Conservation (phyloP, 306 rosid species). For the Comarum palustre region DNA sequence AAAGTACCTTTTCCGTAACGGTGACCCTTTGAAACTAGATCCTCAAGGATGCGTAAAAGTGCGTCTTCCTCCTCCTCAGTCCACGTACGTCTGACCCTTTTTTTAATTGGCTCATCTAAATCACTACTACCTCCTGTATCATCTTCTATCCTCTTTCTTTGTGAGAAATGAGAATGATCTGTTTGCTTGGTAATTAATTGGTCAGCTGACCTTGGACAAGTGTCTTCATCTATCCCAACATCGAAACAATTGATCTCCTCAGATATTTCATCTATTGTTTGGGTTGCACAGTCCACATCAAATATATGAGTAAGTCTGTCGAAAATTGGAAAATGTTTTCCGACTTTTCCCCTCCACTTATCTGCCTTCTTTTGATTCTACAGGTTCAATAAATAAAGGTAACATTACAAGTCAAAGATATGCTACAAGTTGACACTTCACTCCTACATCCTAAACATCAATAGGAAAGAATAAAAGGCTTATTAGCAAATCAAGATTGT, state of each 20-base stretch:
- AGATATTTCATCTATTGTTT: neutral
- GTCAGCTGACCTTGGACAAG: conserved; percentile 8
- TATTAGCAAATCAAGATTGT: neutral
- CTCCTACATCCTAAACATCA: neutral
- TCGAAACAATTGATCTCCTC: neutral
- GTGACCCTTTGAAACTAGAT: conserved; percentile 14
- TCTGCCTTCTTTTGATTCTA: conserved; percentile 13
- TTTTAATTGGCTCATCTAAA: neutral
- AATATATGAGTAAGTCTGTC: conserved; percentile 9
- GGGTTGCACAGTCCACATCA: neutral
- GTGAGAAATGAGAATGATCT: neutral
- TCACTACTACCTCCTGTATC: conserved; percentile 11
- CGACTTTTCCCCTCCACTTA: conserved; percentile 5
- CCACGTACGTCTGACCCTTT: conserved; percentile 4
- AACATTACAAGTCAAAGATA: neutral
- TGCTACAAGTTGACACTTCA: conserved; percentile 1
- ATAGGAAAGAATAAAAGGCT: neutral
- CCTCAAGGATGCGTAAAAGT: conserved; percentile 18
- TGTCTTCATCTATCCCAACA: conserved; percentile 3
- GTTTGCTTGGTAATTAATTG: conserved; percentile 4
- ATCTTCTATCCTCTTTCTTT: conserved; percentile 5
- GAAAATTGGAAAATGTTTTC: conserved; percentile 9
- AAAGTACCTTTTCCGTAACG: conserved; percentile 1
- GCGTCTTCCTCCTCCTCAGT: conserved; percentile 19
- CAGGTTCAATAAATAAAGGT: neutral